These are phyloP conservation scores for Scheffersomyces ergatensis DNA, from an alignment of 805 yeast species.

Conservation along the genomic window DNA sequence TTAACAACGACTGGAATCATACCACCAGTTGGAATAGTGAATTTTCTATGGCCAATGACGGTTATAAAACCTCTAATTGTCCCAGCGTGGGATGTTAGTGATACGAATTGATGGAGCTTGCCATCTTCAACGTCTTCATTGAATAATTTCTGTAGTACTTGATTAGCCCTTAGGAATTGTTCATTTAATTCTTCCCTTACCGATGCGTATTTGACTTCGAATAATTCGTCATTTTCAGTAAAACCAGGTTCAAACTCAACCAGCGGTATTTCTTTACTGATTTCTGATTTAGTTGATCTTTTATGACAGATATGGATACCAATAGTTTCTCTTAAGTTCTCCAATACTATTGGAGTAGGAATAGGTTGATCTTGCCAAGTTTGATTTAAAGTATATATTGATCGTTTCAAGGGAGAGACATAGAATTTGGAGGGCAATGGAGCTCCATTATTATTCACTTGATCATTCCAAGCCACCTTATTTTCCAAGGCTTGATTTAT, in stretches of 20 bases:
- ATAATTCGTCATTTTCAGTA: conserved; percentile 45
- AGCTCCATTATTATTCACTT: conserved; percentile 37
- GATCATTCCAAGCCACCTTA: conserved; percentile 37
- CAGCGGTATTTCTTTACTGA: conserved; percentile 29
- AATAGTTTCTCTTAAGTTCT: conserved; percentile 55
- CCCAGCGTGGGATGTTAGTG: conserved; percentile 61
- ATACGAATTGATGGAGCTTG: conserved; percentile 29
- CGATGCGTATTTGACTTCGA: conserved; percentile 28
- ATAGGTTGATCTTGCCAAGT: conserved; percentile 43
- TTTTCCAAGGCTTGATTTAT: conserved; percentile 50
- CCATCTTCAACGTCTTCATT: conserved; percentile 17
- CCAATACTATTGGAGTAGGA: conserved; percentile 30
- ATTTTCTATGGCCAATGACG: conserved; percentile 49
- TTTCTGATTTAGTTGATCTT: conserved; percentile 37
- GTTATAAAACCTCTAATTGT: conserved; percentile 52
- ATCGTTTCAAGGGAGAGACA: conserved; percentile 59
- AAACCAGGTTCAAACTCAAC: conserved; percentile 43
- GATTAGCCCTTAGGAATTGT: conserved; percentile 45
- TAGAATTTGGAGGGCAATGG: conserved; percentile 52
- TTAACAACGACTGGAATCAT: conserved; percentile 54
- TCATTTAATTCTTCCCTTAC: conserved; percentile 41
- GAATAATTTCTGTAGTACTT: conserved; percentile 36
- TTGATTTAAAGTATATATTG: conserved; percentile 48
- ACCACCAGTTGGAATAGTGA: conserved; percentile 60
- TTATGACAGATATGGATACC: conserved; percentile 61